Percentiles rank a stretch among this genome's conserved stretches.
phyloP scores from a whole-genome alignment of 1,284 basidiomycete genomes.

The Microbotryum scabiosae region DNA sequence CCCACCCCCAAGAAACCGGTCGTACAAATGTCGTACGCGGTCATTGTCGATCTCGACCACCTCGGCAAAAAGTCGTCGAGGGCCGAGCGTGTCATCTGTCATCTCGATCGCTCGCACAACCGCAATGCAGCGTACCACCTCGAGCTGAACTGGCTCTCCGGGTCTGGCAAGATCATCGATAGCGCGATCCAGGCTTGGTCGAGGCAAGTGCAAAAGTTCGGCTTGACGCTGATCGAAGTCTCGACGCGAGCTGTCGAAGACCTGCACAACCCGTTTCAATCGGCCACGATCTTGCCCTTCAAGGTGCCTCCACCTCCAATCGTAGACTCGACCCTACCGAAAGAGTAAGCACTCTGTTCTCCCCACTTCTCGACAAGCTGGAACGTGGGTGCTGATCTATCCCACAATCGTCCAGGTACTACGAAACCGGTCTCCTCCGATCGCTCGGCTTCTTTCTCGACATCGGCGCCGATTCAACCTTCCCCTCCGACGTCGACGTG shows the following conservation, averaged over 20 bases:
- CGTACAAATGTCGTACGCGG: constrained; percentile 60
- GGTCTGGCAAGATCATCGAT: constrained; percentile 90
- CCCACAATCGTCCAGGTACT: constrained; percentile 11
- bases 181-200: constrained; percentile 79
- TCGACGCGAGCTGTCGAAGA: constrained; percentile 43
- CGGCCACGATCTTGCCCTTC: constrained; percentile 55
- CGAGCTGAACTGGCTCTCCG: constrained; percentile 94
- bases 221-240: constrained; percentile 83
- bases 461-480: constrained; percentile 72
- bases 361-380: not conserved
- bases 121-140: constrained; percentile 85
- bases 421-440: constrained; percentile 24
- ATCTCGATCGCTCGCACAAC: constrained; percentile 88
- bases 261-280: constrained; percentile 76
- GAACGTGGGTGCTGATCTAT: not conserved
- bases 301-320: constrained; percentile 11
- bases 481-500: constrained; percentile 68
- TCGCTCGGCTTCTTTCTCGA: constrained; percentile 34
- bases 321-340: constrained; percentile 4
- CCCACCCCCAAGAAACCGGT: not conserved
- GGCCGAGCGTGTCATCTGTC: constrained; percentile 75
- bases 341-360: constrained; percentile 2
- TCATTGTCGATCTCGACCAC: constrained; percentile 78
- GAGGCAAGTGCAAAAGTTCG: constrained; percentile 77
- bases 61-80: constrained; percentile 67